Evolutionary conservation across 768 basidiomycete genomes (phyloP).

Genomic region (Phaffia australis): DNA sequence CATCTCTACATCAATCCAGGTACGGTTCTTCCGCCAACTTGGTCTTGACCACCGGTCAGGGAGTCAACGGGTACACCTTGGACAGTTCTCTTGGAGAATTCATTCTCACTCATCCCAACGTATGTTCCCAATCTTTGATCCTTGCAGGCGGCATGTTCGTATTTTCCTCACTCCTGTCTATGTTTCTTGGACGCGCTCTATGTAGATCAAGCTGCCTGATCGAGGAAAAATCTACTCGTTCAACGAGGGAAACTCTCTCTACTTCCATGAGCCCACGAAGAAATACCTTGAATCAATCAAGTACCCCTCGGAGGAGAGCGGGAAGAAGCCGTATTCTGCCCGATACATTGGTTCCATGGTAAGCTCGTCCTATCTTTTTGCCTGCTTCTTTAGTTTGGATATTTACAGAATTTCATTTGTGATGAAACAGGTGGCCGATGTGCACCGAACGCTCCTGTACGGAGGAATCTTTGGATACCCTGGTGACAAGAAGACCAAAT

Average conservation of each 20-base stretch:
- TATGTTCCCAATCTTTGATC: conserved; percentile 37
- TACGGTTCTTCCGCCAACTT: conserved; percentile 94
- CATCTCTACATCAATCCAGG: conserved; percentile 38
- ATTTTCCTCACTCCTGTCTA: not conserved
- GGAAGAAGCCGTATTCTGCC: conserved; percentile 45
- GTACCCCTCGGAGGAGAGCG: conserved; percentile 32
- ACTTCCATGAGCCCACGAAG: conserved; percentile 70
- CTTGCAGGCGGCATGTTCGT: not conserved
- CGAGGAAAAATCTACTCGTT: conserved; percentile 99
- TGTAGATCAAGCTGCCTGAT: conserved; percentile 75
- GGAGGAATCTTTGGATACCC: conserved; percentile 98
- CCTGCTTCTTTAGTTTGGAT: not conserved
- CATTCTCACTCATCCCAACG: conserved; percentile 94
- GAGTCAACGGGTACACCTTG: conserved; percentile 96
- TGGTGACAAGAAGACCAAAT: conserved; percentile 93
- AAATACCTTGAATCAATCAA: conserved; percentile 63
- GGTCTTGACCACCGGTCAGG: conserved; percentile 84
- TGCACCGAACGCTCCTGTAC: conserved; percentile 82
- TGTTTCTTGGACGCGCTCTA: not conserved
- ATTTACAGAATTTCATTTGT: not conserved
- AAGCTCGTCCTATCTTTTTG: conserved; percentile 33
- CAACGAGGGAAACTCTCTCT: conserved; percentile 96
- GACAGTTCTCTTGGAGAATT: conserved; percentile 94
- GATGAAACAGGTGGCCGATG: conserved; percentile 34
- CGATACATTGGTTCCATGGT: conserved; percentile 95